Conservation (phyloP, 2,329 filamentous ascomycete species). For the Fusarium pseudonygamai region DNA sequence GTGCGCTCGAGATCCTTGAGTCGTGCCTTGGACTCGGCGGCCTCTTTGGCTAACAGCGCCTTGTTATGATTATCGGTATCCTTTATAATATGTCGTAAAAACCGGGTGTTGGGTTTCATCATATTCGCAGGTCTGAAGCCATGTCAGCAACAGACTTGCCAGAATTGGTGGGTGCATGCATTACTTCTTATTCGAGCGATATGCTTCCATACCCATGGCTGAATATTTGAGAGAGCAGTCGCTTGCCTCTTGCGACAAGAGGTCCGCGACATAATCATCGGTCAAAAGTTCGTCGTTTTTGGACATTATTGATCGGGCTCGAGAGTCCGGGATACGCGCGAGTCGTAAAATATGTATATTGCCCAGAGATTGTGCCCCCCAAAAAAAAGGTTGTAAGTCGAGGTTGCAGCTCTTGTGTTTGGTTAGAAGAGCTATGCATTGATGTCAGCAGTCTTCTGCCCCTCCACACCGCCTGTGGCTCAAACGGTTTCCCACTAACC, state of each 20-base stretch:
- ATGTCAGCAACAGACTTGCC: constrained; percentile 31
- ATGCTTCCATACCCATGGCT: constrained; percentile 76
- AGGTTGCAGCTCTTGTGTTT: background rate
- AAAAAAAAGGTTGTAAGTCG: background rate
- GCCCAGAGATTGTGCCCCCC: background rate
- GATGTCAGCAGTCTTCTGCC: constrained; percentile 34
- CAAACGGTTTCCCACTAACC: constrained; percentile 35
- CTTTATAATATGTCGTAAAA: constrained; percentile 86
- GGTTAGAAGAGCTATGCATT: constrained; percentile 7
- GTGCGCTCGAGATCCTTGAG: constrained; percentile 68
- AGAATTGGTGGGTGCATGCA: constrained; percentile 12
- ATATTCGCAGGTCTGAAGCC: constrained; percentile 67
- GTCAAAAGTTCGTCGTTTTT: constrained; percentile 65
- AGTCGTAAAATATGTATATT: background rate
- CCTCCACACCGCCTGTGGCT: constrained; percentile 30
- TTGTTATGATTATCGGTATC: constrained; percentile 91
- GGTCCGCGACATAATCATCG: constrained; percentile 81
- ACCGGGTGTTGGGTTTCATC: constrained; percentile 91
- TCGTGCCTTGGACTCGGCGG: constrained; percentile 78
- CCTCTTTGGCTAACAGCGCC: constrained; percentile 84
- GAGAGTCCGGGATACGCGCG: background rate
- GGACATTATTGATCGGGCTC: constrained; percentile 45
- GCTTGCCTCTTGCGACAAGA: constrained; percentile 83
- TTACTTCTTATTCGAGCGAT: constrained; percentile 60
- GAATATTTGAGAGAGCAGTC: constrained; percentile 79